Conservation (phyloP, 805 yeast species). For the Kurtzmaniella fragi region DNA sequence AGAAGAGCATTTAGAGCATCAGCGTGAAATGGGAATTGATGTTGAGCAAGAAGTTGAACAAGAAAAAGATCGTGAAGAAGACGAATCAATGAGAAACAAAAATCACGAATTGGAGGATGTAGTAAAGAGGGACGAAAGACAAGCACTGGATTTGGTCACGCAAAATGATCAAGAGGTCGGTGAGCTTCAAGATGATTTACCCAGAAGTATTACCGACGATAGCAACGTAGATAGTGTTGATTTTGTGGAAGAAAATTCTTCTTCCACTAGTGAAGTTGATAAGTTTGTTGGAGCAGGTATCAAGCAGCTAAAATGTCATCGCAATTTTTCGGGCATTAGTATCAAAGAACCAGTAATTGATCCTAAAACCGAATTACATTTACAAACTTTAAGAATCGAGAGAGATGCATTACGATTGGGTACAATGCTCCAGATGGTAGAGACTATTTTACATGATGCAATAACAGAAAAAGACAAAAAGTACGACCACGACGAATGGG, state of each 20-base stretch:
- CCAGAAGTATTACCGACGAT: constrained; percentile 2
- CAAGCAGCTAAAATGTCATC: no score
- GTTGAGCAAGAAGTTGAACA: background rate
- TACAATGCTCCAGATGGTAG: background rate
- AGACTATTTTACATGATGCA: constrained; percentile 12
- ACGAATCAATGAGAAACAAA: constrained; percentile 1
- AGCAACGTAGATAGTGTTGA: background rate
- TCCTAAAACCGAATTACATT: no score
- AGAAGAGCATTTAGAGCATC: background rate
- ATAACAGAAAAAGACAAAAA: constrained; percentile 35
- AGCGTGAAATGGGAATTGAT: background rate
- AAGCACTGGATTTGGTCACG: no score
- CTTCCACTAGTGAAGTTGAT: background rate
- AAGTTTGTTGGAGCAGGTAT: no score
- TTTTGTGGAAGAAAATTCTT: background rate
- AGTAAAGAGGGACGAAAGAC: no score
- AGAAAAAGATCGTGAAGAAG: constrained; percentile 4
- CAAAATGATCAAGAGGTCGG: constrained; percentile 5
- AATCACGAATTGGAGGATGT: background rate
- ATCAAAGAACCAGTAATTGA: no score
- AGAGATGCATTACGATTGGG: no score
- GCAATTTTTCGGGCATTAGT: no score
- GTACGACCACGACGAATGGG: constrained; percentile 54
- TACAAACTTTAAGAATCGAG: no score
- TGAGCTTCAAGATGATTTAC: constrained; percentile 4